phyloP scores from a whole-genome alignment of 495 filamentous ascomycete species.

The Penicillium verhagenii region DNA sequence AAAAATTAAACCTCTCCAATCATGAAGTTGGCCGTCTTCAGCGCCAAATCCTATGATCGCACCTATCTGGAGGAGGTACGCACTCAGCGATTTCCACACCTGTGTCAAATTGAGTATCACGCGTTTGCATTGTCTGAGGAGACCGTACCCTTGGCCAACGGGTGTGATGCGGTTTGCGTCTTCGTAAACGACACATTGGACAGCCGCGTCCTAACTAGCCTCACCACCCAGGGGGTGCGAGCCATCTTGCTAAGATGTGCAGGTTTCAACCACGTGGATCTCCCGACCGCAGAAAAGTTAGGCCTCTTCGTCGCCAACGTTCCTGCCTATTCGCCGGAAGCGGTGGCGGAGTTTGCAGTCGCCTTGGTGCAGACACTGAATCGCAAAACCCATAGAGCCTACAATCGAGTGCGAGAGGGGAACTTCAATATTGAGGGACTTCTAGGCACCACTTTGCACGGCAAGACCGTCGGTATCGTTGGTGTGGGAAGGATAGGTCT shows the following conservation, averaged over 20 bases:
- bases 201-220: constrained; percentile 47
- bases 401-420: constrained; percentile 69
- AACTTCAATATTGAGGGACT: constrained; percentile 68
- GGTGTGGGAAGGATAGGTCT: constrained; percentile 38
- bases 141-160: constrained; percentile 55
- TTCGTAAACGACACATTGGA: constrained; percentile 68
- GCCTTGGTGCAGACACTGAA: constrained; percentile 68
- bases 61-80: constrained; percentile 43
- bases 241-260: constrained; percentile 67
- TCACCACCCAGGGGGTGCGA: constrained; percentile 48
- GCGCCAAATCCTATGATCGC: constrained; percentile 61
- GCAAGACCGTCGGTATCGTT: constrained; percentile 53
- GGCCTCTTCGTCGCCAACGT: constrained; percentile 66
- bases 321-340: constrained; percentile 67
- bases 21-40: constrained; percentile 62
- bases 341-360: constrained; percentile 70
- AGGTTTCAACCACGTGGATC: constrained; percentile 69
- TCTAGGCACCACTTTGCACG: constrained; percentile 57
- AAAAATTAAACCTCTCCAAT: no score
- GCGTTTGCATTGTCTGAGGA: constrained; percentile 54
- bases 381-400: constrained; percentile 68
- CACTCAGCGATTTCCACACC: constrained; percentile 17
- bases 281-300: constrained; percentile 51
- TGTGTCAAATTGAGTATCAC: constrained; percentile 51
- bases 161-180: constrained; percentile 60